Evolutionary conservation across 2,329 filamentous ascomycete genomes (phyloP), one percentile per base, ranked within the genome.

Genomic region (Stachybotrys elegans): DNA sequence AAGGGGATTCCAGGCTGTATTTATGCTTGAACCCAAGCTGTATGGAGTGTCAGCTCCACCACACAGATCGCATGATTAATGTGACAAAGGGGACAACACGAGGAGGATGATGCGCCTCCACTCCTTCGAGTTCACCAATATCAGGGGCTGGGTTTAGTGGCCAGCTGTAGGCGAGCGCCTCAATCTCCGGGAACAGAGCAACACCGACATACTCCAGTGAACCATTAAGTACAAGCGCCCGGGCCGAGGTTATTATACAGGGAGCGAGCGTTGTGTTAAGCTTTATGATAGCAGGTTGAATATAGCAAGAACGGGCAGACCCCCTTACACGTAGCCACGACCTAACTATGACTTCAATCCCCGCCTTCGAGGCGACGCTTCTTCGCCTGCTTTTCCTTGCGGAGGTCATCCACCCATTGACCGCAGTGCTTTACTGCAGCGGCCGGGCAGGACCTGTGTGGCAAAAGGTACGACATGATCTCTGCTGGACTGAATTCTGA

Each of bases 401-500:
- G 45, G 32, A 44, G 45, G 29, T 35, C 20, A 42, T 43, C 27
- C 17, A 39, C 43, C 45, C 21, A 44, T 39, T 40, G 25, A 34
- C 38, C 25, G 22, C 34, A 43, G 39, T 44, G 13, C 43, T 45
- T 31, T 41, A 45, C 32, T 48, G 29, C 29, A 32, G 29, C 29
- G 12, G 29, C 29, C 29, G 29, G 11, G 29, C 12, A 32, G 17
- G 11, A 32, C 29, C 29, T 32, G 29, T 32, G 11, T 32, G 29
- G 29, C 29, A 32, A 16, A 38, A 51, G 44, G 27, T 49, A 50
- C 11, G 35, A 47, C 13, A 50, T 44, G 12, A 77, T 67, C 57
- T 78, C 73, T 3, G 73, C 74, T 0, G 72, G 72, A 42, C 69
- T 73, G 50, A 77, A 76, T 51, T 73, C 63, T 42, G 66, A 66